Percentiles rank a stretch among this genome's conserved stretches.
phyloP scores from a whole-genome alignment of 1,139 yeast genomes.

The Taphrina deformans region DNA sequence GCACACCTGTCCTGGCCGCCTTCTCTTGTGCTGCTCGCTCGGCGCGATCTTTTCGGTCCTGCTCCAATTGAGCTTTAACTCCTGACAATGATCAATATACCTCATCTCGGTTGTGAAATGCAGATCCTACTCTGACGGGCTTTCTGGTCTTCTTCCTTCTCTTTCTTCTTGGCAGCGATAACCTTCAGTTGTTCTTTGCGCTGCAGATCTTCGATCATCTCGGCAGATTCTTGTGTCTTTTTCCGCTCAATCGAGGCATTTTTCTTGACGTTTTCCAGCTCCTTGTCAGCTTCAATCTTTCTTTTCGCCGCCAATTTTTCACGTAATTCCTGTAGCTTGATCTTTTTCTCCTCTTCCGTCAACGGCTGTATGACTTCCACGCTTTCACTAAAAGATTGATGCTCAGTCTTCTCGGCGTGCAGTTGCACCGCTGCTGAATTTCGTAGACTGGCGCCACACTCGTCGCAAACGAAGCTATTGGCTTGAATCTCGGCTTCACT shows the following conservation, averaged over 20 bases:
- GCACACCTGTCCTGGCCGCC: conserved; percentile 35
- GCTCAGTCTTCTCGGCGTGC: conserved; percentile 37
- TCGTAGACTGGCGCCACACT: conserved; percentile 37
- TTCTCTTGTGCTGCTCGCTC: conserved; percentile 38
- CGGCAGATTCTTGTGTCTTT: conserved; percentile 43
- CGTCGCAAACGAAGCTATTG: conserved; percentile 39
- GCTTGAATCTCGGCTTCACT: conserved; percentile 33
- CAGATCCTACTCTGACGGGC: conserved; percentile 41
- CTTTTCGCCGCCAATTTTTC: conserved; percentile 44
- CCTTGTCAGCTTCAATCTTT: conserved; percentile 41
- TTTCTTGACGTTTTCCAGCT: conserved; percentile 27
- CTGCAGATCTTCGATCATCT: conserved; percentile 45
- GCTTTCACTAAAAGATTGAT: conserved; percentile 38
- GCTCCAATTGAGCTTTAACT: conserved; percentile 46
- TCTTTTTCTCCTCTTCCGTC: conserved; percentile 44
- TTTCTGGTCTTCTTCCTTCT: conserved; percentile 45
- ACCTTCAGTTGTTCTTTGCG: conserved; percentile 45
- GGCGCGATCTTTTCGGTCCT: conserved; percentile 46
- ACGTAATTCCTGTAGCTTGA: conserved; percentile 43
- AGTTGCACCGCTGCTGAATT: conserved; percentile 38
- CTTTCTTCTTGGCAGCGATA: conserved; percentile 45
- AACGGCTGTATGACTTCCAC: conserved; percentile 39
- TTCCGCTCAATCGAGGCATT: conserved; percentile 45
- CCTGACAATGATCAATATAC: conserved; percentile 36
- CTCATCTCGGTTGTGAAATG: background rate